Evolutionary conservation across 495 filamentous ascomycete genomes (phyloP).

Genomic region (Penicillium cosmopolitanum): DNA sequence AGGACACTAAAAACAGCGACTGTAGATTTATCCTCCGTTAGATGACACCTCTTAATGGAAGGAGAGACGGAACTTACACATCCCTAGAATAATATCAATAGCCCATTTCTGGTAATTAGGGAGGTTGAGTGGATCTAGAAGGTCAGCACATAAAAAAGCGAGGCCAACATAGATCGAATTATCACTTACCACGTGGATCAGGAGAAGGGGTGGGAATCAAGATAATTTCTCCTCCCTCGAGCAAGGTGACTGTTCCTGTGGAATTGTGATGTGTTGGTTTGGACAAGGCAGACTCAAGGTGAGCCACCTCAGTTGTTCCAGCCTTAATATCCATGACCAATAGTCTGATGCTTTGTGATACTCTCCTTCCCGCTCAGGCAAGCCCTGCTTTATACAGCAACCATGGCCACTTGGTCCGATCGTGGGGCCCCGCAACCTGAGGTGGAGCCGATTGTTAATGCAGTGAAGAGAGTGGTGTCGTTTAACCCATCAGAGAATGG

Average conservation of each 20-base stretch:
- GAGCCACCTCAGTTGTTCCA: not conserved
- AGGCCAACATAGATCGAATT: too few species aligned
- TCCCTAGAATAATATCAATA: not conserved
- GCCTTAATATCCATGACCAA: not conserved
- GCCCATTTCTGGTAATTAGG: conserved; percentile 31
- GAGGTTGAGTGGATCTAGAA: conserved; percentile 29
- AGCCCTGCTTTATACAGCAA: too few species aligned
- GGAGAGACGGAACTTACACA: not conserved
- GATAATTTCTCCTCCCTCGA: conserved; percentile 21
- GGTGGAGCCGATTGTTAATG: too few species aligned
- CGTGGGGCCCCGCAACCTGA: too few species aligned
- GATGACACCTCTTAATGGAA: not conserved
- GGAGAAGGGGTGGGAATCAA: conserved; percentile 30
- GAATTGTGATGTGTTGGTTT: not conserved
- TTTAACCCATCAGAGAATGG: too few species aligned
- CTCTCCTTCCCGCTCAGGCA: too few species aligned
- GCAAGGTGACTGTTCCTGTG: conserved; percentile 20
- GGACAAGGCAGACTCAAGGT: not conserved
- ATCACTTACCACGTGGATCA: conserved; percentile 28
- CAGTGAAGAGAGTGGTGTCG: too few species aligned
- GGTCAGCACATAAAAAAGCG: conserved; percentile 8
- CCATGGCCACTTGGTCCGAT: too few species aligned
- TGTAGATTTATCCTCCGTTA: not conserved
- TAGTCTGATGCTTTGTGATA: too few species aligned
- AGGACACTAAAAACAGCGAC: not conserved